phyloP scores from a whole-genome alignment of 805 yeast species.

The Tetrapisispora taiwanensis region DNA sequence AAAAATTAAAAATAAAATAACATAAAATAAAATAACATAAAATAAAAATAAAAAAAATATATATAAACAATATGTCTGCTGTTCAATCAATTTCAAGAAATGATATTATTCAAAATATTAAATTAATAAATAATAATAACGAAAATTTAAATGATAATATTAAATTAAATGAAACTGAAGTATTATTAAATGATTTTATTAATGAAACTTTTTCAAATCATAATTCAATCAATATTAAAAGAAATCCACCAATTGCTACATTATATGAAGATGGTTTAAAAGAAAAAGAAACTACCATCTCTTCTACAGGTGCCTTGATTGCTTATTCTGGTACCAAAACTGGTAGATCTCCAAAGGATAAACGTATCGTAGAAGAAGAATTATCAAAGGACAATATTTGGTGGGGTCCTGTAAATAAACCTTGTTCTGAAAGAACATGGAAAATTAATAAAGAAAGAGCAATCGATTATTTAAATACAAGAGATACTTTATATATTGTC shows the following conservation, averaged over 20 bases:
- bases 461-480: conserved; percentile 89
- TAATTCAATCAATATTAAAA: conserved; percentile 48
- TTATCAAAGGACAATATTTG: conserved; percentile 76
- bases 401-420: conserved; percentile 99
- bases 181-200: not conserved
- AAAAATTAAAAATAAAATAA: not conserved
- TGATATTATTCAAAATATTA: conserved; percentile 2
- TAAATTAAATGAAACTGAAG: not conserved
- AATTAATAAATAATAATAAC: not conserved
- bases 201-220: conserved; percentile 31
- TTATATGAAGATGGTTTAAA: conserved; percentile 88
- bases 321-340: conserved; percentile 94
- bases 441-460: conserved; percentile 93
- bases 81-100: not conserved
- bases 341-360: conserved; percentile 97
- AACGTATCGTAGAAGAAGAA: conserved; percentile 92
- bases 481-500: conserved; percentile 85
- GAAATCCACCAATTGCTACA: conserved; percentile 88
- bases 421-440: conserved; percentile 92
- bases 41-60: no score
- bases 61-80: no score
- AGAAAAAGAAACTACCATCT: conserved; percentile 84
- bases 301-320: conserved; percentile 88
- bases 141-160: not conserved
- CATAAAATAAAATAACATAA: not conserved